phyloP scores from a whole-genome alignment of 148 eudicot genomes.

The Amaranthus cruentus region DNA sequence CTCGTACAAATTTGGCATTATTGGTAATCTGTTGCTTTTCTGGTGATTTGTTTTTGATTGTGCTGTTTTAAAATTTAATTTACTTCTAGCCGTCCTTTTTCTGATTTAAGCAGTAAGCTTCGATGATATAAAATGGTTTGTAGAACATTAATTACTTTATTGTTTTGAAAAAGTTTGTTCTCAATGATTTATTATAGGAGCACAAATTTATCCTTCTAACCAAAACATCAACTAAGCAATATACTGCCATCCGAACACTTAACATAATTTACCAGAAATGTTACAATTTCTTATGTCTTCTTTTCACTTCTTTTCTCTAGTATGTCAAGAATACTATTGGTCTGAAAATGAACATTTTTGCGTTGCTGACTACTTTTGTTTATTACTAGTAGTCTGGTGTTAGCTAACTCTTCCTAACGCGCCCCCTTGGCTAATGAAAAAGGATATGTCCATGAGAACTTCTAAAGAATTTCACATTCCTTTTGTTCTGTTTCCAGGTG shows the following conservation, averaged over 20 bases:
- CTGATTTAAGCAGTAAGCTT: not conserved
- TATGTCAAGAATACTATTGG: not conserved
- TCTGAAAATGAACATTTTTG: not conserved
- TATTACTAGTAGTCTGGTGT: not conserved
- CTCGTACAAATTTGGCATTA: conserved; percentile 84
- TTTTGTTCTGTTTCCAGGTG: conserved; percentile 47
- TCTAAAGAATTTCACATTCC: not conserved
- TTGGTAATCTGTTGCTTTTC: conserved; percentile 47
- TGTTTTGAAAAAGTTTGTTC: not conserved
- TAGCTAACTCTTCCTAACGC: not conserved
- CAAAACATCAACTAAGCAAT: too few relatives aligned
- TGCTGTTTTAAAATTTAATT: not conserved
- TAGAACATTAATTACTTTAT: not conserved
- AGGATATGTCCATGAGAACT: not conserved
- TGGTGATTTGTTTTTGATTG: not conserved
- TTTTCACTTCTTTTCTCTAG: not conserved
- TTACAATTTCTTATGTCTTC: not conserved
- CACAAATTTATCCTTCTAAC: too few relatives aligned
- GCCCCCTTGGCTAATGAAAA: not conserved
- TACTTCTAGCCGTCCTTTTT: not conserved
- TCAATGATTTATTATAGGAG: too few relatives aligned
- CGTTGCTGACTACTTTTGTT: not conserved
- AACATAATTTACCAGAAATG: not conserved
- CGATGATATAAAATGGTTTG: not conserved
- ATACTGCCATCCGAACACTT: too few relatives aligned